Base-by-base conservation (phyloP, 1,284 basidiomycete species). In the Waitea zeae region DNA sequence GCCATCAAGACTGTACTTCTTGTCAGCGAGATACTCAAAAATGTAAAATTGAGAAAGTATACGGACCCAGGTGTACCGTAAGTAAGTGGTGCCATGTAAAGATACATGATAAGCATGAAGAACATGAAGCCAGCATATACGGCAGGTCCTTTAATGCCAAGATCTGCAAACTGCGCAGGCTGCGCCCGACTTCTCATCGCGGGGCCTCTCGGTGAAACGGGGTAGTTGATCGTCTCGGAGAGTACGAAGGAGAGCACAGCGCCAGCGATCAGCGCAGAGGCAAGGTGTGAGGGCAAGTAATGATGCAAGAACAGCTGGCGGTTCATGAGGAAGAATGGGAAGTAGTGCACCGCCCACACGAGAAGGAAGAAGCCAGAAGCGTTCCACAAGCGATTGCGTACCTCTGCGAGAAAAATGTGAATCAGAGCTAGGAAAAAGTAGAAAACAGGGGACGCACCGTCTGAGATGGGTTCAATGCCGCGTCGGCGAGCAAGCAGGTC, bases 231-330 rank as follows among this genome's bases (percentile, higher is more conserved):
- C 6, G 81, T 78, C 48, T 96, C 92, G 20, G 84, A 83, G 35
- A 89, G 57, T 41, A 97, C 64, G 57, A 96, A 98, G 58, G 86
- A 89, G 48, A 97, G 62, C 20, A 96, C 79, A 3, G 84, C 70
- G 30, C 93, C 95, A 12, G 92, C 87, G 32, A 95, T 75, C 37
- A 98, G 64, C 12, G 88, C 80, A 5, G 89, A 92, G 17, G 86
- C 82, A 28, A 98, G 67, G 52, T 93, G 88, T 0, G 88, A 87
- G 4, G 93, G 93, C 5, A 99, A 75, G 53, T 99, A 99, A 56
- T 99, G 93, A 54, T 99, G 93, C 27, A 99, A 64, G 67, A 96
- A 96, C 20, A 93, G 67, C 52, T 99, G 95, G 36, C 95, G 84
- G 49, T 70, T 81, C 89, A 99, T 96, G 22, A 96, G 67, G 76